Percentiles rank a stretch among this genome's conserved stretches.
Conservation (phyloP, 495 filamentous ascomycete species). For the Neurospora africana region DNA sequence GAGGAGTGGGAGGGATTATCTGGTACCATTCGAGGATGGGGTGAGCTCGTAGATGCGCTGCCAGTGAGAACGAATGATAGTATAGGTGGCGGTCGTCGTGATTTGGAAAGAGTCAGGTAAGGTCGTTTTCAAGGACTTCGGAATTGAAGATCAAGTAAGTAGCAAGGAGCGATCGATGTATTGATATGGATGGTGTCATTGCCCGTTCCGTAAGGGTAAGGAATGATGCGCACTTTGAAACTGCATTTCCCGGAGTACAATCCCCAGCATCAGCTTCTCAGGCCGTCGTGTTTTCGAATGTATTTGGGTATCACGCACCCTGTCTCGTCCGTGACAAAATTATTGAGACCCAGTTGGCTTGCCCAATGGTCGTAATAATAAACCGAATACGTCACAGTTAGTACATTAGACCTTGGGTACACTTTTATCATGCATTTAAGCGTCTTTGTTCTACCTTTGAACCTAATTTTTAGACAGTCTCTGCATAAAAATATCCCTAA, state of each 20-base stretch:
- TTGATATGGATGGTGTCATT: neutral
- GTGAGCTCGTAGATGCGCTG: neutral
- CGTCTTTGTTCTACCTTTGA: too few relatives aligned
- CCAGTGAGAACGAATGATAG: neutral
- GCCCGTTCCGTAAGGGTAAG: neutral
- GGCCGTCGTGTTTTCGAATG: neutral
- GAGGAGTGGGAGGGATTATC: neutral
- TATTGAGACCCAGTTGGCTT: too few relatives aligned
- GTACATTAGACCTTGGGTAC: too few relatives aligned
- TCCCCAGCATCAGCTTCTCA: neutral
- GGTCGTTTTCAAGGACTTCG: neutral
- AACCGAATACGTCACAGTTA: too few relatives aligned
- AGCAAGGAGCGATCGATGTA: neutral
- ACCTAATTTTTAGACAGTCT: too few relatives aligned
- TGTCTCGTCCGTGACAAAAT: too few relatives aligned
- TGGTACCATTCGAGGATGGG: neutral
- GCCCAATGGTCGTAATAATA: too few relatives aligned
- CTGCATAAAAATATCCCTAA: too few relatives aligned
- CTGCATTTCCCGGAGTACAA: neutral
- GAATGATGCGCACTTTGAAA: neutral
- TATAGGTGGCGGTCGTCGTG: too few relatives aligned
- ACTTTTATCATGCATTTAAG: too few relatives aligned
- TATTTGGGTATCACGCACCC: neutral
- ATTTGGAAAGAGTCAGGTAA: neutral
- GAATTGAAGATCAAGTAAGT: neutral